Conservation (phyloP, 208 protist genomes). For the Novymonas esmeraldas region DNA sequence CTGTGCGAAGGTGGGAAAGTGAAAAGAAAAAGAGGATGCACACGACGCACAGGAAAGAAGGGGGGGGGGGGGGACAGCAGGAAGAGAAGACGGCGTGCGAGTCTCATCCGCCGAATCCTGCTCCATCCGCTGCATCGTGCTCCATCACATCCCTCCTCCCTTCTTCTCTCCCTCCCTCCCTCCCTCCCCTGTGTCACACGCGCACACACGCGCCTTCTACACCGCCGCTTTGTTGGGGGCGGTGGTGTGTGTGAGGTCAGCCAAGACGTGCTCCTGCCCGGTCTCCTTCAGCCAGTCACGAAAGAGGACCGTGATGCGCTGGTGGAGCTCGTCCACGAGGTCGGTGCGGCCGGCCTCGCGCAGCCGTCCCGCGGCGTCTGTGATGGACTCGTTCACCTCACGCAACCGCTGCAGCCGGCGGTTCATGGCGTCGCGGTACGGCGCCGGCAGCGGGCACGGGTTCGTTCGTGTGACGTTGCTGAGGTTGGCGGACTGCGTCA, state of each 20-base stretch:
- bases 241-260: slow-evolving; percentile 57
- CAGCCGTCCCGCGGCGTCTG: slow-evolving; percentile 60
- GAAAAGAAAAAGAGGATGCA: too few relatives aligned
- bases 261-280: slow-evolving; percentile 74
- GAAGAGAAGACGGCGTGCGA: too few relatives aligned
- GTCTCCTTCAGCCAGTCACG: slow-evolving; percentile 83
- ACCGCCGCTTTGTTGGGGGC: slow-evolving; percentile 9
- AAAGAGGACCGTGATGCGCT: slow-evolving; percentile 79
- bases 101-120: too few relatives aligned
- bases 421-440: slow-evolving; percentile 72
- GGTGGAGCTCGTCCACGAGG: slow-evolving; percentile 70
- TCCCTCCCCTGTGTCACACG: not conserved
- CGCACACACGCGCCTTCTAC: not conserved
- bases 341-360: slow-evolving; percentile 73
- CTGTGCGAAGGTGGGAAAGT: too few relatives aligned
- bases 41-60: too few relatives aligned
- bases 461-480: slow-evolving; percentile 79
- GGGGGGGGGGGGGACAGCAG: not conserved
- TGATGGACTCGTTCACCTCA: slow-evolving; percentile 75
- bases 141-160: not conserved
- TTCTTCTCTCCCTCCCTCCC: not conserved
- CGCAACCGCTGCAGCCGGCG: slow-evolving; percentile 73
- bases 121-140: not conserved
- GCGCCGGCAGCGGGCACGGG: slow-evolving; percentile 69
- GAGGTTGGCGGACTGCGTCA: slow-evolving; percentile 52